phyloP scores from a whole-genome alignment of 108 stramenopile species.

The Stephanodiscus minutulus region DNA sequence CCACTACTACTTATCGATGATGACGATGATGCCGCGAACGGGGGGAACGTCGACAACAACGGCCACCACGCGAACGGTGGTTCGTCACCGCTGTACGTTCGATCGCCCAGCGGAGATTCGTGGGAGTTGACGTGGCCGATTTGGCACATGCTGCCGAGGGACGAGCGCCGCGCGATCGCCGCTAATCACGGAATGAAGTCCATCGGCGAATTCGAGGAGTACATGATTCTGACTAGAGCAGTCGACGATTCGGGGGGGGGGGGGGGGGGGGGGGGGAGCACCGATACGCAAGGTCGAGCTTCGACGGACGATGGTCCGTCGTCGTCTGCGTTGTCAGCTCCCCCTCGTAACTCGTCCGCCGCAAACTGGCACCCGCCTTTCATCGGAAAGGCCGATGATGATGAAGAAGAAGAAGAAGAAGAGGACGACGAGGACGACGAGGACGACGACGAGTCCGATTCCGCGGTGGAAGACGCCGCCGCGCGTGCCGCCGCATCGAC shows the following conservation, averaged over 20 bases:
- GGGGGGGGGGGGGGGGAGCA: constrained; percentile 6
- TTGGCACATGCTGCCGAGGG: constrained; percentile 78
- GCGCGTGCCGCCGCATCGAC: constrained; percentile 1
- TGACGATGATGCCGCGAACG: no score
- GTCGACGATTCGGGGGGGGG: constrained; percentile 50
- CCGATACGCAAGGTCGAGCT: background rate
- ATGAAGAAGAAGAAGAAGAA: constrained; percentile 56
- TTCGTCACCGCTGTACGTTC: constrained; percentile 31
- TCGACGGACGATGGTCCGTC: background rate
- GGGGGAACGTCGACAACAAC: constrained; percentile 4
- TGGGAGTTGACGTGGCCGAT: constrained; percentile 85
- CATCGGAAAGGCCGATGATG: constrained; percentile 3
- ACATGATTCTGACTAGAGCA: constrained; percentile 60
- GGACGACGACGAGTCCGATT: constrained; percentile 53
- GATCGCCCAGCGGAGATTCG: constrained; percentile 47
- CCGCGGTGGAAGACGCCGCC: constrained; percentile 24
- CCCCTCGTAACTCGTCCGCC: constrained; percentile 3
- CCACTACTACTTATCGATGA: background rate
- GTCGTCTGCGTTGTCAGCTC: background rate
- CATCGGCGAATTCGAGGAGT: constrained; percentile 87
- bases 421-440: constrained; percentile 45
- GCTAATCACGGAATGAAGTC: constrained; percentile 71
- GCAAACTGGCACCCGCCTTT: constrained; percentile 30
- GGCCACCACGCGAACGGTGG: constrained; percentile 1
- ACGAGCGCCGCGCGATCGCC: constrained; percentile 73